Base-by-base conservation (phyloP, 148 eudicot species). In the Rhododendron griersonianum region DNA sequence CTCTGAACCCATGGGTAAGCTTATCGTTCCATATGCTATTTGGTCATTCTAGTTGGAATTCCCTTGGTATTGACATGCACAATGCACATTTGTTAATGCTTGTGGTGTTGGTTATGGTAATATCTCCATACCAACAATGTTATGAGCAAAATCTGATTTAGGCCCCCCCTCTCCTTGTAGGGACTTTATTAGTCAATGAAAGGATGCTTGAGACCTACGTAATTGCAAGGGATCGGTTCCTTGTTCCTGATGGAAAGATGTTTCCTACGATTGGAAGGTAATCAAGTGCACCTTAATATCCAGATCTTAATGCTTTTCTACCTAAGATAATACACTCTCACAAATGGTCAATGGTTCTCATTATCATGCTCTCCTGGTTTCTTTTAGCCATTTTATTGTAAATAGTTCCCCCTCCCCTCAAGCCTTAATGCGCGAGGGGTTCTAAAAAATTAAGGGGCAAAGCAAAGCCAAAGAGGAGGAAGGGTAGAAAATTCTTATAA, bases 1-100 rank as follows among this genome's bases (percentile, higher is more conserved):
- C 48, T 97, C 98, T 77, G 99, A 97, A 88, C 99, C 99, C 47
- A 97, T 97, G 98, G 99, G 99, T 97, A 93, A 85, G 89, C 61
- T 86, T 7, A 50, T 78, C 44, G 3, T 67, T 18, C 35, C 79
- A 45, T 75, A 82, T 16, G 25, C 71, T 63, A 59, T 79, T 44
- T 81, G 81, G 57, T 48, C 55, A 79, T 78, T 44, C 61, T 48
- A 16, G 85, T 84, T 50, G 51, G 28, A 3, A 71, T 80, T 69
- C 14, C 44, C 37, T 71, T 78, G 18, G 30, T 71, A 21, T 75
- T 81, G 39, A 6, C 50, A 47, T 41, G 45, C 45, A 41, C 45
- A 6, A 41, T 41, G 7, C 33, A 33, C 5, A 47, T 4, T 11
- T 30, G 39, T 39, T 18, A 23, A 80, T 53, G 30, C 69, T 55